These are phyloP conservation scores for Lepiota subincarnata DNA, from an alignment of 768 basidiomycete species.

Conservation along the genomic window DNA sequence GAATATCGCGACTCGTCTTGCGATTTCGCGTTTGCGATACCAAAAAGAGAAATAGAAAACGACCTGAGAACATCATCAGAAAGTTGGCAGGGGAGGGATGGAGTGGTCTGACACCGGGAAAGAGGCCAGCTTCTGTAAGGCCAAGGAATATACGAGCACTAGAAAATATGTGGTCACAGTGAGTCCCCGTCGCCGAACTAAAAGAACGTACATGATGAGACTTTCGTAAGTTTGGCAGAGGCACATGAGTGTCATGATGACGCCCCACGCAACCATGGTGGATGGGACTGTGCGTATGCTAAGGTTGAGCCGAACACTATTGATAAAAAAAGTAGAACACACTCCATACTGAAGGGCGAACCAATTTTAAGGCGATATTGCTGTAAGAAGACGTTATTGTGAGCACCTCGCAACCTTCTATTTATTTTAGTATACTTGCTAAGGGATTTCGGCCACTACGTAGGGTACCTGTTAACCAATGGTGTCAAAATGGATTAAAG, in stretches of 20 bases:
- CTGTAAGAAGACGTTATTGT: constrained; percentile 11
- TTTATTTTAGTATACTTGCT: constrained; percentile 17
- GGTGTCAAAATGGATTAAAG: neutral
- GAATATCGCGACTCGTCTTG: constrained; percentile 56
- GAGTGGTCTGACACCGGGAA: constrained; percentile 28
- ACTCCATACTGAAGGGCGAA: constrained; percentile 30
- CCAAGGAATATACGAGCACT: constrained; percentile 39
- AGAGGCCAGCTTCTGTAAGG: constrained; percentile 34
- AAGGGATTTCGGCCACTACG: constrained; percentile 30
- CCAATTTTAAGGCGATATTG: constrained; percentile 28
- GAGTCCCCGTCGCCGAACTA: neutral
- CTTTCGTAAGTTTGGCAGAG: constrained; percentile 27
- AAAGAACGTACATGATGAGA: constrained; percentile 24
- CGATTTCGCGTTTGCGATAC: constrained; percentile 58
- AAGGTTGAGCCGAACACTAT: neutral
- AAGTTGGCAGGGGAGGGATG: neutral
- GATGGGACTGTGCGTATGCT: constrained; percentile 21
- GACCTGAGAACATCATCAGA: constrained; percentile 22
- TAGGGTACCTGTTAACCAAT: constrained; percentile 24
- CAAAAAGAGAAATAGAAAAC: constrained; percentile 51
- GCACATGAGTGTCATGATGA: constrained; percentile 30
- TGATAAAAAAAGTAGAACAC: constrained; percentile 4
- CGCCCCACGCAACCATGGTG: constrained; percentile 30
- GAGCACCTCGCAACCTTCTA: neutral
- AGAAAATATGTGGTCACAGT: neutral